A percentile compares a stretch with the other conserved stretches of the same genome.
phyloP scores from a whole-genome alignment of 192 early-diverging fungal genomes.

The Backusella macrospora region DNA sequence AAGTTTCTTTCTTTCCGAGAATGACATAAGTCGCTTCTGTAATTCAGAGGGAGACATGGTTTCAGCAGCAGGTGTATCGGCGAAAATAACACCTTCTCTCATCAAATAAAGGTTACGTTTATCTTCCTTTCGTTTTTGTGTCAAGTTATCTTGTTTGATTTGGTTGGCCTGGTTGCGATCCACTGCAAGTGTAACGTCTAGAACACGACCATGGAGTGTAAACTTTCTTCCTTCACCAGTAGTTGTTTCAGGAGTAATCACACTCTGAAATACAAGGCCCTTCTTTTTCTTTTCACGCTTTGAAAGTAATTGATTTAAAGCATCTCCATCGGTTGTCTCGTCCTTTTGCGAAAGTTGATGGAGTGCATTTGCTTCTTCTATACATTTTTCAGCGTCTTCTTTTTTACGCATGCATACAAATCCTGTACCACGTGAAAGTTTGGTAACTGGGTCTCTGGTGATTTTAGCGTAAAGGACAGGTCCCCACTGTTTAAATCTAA shows the following conservation, averaged over 20 bases:
- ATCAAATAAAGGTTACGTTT: constrained; percentile 87
- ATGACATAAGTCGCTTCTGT: constrained; percentile 84
- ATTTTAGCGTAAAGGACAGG: constrained; percentile 79
- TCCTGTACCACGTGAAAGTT: constrained; percentile 89
- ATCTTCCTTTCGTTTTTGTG: constrained; percentile 71
- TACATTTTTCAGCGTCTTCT: constrained; percentile 73
- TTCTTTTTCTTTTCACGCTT: constrained; percentile 61
- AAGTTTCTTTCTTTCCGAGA: constrained; percentile 76
- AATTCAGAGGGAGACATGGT: constrained; percentile 72
- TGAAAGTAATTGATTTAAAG: constrained; percentile 33
- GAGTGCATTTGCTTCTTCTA: constrained; percentile 71
- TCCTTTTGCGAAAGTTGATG: constrained; percentile 53
- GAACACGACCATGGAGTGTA: constrained; percentile 77
- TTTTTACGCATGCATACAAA: constrained; percentile 86
- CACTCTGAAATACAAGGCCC: constrained; percentile 52
- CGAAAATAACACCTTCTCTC: constrained; percentile 90
- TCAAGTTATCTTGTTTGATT: constrained; percentile 61
- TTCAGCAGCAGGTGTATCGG: constrained; percentile 76
- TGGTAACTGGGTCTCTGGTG: constrained; percentile 82
- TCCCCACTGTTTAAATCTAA: constrained; percentile 73
- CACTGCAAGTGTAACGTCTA: constrained; percentile 82
- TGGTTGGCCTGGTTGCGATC: constrained; percentile 68
- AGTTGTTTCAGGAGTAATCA: constrained; percentile 65
- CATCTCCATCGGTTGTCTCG: constrained; percentile 42
- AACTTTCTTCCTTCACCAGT: constrained; percentile 57